Evolutionary conservation across 225 moss, liverwort and hornwort species (phyloP), one percentile per base, ranked within the genome.

Genomic region (Antitrichia curtipendula): DNA sequence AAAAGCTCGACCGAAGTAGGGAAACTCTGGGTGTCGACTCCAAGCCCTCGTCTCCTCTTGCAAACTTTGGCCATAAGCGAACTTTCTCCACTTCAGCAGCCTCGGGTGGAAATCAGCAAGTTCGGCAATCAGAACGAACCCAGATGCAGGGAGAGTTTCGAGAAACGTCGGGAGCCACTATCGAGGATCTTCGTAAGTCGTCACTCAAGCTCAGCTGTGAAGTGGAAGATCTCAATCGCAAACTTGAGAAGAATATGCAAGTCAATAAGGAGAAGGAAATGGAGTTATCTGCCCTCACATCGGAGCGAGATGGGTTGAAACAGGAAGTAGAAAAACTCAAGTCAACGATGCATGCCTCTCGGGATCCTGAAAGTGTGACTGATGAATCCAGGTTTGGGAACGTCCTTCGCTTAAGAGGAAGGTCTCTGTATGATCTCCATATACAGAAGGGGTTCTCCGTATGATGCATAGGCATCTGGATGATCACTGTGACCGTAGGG

Each of bases 281-380:
- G 81, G 95, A 96, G 85, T 88, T 95, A 92, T 93, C 95, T 69
- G 92, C 96, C 70, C 84, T 98, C 22, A 80, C 82, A 47, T 88
- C 90, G 73, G 98, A 97, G 89, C 96, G 98, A 82, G 95, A 97
- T 87, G 92, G 91, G 60, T 89, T 97, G 85, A 95, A 92, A 89
- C 94, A 93, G 86, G 98, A 98, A 92, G 81, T 97, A 71, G 95
- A 98, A 83, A 92, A 95, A 66, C 88, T 96, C 21, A 93, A 90
- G 87, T 90, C 86, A 86, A 92, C 93, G 19, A 91, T 89, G 90
- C 87, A 93, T 90, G 90, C 90, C 52, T 90, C 91, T 65, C 89
- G 93, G 87, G 95, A 94, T 70, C 90, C 84, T 89, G 95, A 94
- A 80, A 92, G 20, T 65, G 96, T 96, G 86, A 90, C 92, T 75